These are phyloP conservation scores for Xylaria sp. DNA, from an alignment of 495 filamentous ascomycete genomes.

Conservation along the genomic window DNA sequence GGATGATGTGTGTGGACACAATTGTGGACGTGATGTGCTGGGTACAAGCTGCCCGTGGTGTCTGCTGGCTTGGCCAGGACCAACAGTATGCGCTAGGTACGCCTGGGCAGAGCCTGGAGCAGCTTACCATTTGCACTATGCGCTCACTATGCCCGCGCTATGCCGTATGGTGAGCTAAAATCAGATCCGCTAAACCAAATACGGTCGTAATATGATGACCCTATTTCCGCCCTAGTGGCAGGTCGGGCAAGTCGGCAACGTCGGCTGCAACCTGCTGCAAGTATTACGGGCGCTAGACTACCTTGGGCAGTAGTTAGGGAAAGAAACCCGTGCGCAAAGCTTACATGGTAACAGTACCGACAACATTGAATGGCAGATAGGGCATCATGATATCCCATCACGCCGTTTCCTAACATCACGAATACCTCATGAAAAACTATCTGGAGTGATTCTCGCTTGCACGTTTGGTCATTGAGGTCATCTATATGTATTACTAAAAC, in stretches of 20 bases:
- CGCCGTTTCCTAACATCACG: background rate
- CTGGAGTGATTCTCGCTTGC: background rate
- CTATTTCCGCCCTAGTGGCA: background rate
- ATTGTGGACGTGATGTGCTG: background rate
- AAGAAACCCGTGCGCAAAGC: background rate
- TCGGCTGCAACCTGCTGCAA: background rate
- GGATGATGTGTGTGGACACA: slow-evolving; percentile 19
- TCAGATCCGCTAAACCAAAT: slow-evolving; percentile 13
- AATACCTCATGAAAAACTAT: slow-evolving; percentile 3
- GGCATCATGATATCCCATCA: background rate
- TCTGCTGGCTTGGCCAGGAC: background rate
- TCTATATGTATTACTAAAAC: background rate
- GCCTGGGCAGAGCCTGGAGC: background rate
- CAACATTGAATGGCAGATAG: background rate
- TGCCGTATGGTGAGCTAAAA: background rate
- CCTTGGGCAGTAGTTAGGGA: too few species aligned
- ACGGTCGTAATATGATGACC: background rate
- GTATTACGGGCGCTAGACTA: background rate
- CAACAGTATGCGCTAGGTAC: background rate
- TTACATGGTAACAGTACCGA: too few species aligned
- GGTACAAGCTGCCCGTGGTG: too few species aligned
- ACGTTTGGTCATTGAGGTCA: background rate
- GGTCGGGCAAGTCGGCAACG: background rate
- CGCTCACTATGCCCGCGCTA: background rate
- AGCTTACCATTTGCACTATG: background rate